phyloP scores from a whole-genome alignment of 257 asterid genomes.

The Mentha longifolia region DNA sequence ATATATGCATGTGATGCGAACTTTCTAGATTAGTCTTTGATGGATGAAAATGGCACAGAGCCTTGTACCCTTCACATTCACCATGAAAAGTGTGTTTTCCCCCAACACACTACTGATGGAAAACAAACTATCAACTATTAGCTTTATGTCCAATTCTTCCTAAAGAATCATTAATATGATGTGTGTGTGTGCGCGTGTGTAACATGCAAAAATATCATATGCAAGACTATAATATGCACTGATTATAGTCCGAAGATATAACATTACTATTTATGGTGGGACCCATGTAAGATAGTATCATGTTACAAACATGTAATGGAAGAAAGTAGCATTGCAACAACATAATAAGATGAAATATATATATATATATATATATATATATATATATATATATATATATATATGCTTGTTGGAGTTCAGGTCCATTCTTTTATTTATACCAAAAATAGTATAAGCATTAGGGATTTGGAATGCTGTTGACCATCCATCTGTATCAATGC shows the following conservation, averaged over 20 bases:
- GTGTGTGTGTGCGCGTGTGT: no score
- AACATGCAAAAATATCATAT: no score
- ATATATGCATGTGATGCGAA: no score
- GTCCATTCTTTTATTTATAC: background rate
- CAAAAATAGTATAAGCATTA: conserved; percentile 11
- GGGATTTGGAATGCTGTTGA: conserved; percentile 13
- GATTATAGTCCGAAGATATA: no score
- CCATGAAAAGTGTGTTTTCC: conserved; percentile 21
- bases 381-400: no score
- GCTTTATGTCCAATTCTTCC: conserved; percentile 9
- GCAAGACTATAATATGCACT: no score
- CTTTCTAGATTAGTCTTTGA: conserved; percentile 11
- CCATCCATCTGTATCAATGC: conserved; percentile 21
- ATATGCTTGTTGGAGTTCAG: background rate
- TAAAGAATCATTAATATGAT: background rate
- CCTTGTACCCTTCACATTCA: conserved; percentile 7
- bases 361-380: no score
- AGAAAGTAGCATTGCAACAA: background rate
- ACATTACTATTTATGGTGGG: background rate
- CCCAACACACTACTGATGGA: conserved; percentile 20
- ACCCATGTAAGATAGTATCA: background rate
- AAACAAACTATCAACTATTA: conserved; percentile 1
- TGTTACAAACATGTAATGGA: background rate
- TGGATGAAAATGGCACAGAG: background rate
- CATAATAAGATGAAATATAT: background rate